These are phyloP conservation scores for Nevesoporus exiguus DNA, from an alignment of 768 basidiomycete genomes.

Conservation along the genomic window DNA sequence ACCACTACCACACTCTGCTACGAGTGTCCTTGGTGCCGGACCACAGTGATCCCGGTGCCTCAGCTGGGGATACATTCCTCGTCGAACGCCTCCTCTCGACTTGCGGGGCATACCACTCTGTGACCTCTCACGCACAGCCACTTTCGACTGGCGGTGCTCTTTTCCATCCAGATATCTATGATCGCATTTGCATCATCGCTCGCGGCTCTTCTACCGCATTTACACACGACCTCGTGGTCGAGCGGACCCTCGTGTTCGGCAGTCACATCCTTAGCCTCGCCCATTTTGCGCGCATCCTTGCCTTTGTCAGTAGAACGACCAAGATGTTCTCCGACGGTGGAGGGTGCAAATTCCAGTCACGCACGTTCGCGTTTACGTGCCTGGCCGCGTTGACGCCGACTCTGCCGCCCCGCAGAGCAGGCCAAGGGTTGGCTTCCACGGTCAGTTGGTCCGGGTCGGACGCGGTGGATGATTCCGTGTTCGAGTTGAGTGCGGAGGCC, in stretches of 20 bases:
- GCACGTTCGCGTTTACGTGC: conserved; percentile 13
- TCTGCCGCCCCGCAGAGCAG: neutral
- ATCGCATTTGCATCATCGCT: conserved; percentile 3
- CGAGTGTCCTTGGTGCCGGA: neutral
- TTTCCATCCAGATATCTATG: conserved; percentile 12
- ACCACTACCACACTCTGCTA: conserved; percentile 11
- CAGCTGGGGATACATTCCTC: neutral
- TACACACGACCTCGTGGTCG: conserved; percentile 3
- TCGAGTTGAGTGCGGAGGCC: conserved; percentile 12
- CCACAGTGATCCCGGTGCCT: too few relatives aligned
- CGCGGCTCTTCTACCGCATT: neutral
- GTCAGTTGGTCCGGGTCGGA: too few relatives aligned
- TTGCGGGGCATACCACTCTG: conserved; percentile 3
- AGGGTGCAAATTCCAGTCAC: conserved; percentile 15
- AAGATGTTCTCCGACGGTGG: conserved; percentile 6
- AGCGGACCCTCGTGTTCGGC: conserved; percentile 6
- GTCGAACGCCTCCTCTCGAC: conserved; percentile 20
- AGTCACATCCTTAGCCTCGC: neutral
- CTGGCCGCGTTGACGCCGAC: conserved; percentile 4
- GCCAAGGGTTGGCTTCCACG: neutral
- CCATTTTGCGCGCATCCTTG: neutral
- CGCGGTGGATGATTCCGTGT: neutral
- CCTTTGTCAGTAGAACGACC: conserved; percentile 6
- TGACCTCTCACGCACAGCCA: neutral
- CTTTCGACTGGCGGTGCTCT: neutral